Percentiles rank a stretch among this genome's conserved stretches.
These are phyloP conservation scores for Lanmaoa rubissima DNA, from an alignment of 768 basidiomycete species.

Conservation along the genomic window DNA sequence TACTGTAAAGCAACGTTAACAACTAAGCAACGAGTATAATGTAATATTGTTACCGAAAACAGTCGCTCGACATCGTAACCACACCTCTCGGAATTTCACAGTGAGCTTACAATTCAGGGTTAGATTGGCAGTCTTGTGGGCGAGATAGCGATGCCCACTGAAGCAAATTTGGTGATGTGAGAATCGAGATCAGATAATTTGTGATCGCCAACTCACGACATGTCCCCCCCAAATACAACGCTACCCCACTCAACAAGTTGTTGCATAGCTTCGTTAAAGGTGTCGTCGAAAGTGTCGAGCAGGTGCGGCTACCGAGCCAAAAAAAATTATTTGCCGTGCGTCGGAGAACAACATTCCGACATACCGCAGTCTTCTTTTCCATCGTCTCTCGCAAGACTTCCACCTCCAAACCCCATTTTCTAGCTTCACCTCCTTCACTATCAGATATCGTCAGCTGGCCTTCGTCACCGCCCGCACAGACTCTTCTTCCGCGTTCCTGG, in stretches of 20 bases:
- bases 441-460: constrained; percentile 32
- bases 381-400: constrained; percentile 54
- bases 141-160: constrained; percentile 73
- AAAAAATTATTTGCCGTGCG: constrained; percentile 16
- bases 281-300: constrained; percentile 61
- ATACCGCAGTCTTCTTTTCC: constrained; percentile 56
- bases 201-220: constrained; percentile 49
- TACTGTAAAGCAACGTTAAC: constrained; percentile 23
- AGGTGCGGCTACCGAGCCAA: constrained; percentile 48
- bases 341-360: constrained; percentile 23
- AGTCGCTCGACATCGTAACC: constrained; percentile 65
- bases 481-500: constrained; percentile 57
- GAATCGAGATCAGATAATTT: constrained; percentile 23
- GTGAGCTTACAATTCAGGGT: constrained; percentile 63
- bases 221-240: constrained; percentile 62
- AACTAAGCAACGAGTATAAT: constrained; percentile 7
- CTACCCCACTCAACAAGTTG: constrained; percentile 74
- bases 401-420: constrained; percentile 71
- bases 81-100: constrained; percentile 63
- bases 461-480: constrained; percentile 56
- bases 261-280: constrained; percentile 76
- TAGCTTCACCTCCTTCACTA: constrained; percentile 65
- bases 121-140: constrained; percentile 67
- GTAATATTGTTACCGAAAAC: constrained; percentile 51
- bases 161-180: constrained; percentile 20